These are phyloP conservation scores for Mytilinidion resinicola DNA, from an alignment of 495 filamentous ascomycete species.

Conservation along the genomic window DNA sequence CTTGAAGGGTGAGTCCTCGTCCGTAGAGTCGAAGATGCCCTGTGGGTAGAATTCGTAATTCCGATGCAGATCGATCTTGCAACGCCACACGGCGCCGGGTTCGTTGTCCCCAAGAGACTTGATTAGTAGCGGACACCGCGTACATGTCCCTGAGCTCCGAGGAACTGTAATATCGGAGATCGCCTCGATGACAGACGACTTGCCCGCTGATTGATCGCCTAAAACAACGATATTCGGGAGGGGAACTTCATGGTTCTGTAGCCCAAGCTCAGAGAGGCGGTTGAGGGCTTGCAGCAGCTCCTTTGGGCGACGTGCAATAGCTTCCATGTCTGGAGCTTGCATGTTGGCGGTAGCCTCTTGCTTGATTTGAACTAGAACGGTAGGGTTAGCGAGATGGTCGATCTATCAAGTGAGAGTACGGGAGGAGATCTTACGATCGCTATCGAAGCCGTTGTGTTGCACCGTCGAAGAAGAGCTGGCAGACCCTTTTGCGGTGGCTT, in stretches of 20 bases:
- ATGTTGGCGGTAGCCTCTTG: neutral
- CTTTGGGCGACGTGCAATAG: slow-evolving; percentile 16
- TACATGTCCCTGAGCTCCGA: slow-evolving; percentile 62
- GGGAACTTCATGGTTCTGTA: slow-evolving; percentile 42
- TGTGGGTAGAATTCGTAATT: slow-evolving; percentile 39
- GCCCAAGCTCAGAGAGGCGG: slow-evolving; percentile 28
- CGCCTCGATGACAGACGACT: slow-evolving; percentile 72
- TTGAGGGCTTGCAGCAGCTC: slow-evolving; percentile 29
- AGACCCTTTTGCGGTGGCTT: too few species aligned
- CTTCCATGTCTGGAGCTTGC: neutral
- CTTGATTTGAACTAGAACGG: neutral
- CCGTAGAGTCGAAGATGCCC: slow-evolving; percentile 5
- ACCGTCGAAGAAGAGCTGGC: too few species aligned
- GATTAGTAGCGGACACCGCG: slow-evolving; percentile 71
- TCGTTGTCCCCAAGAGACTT: slow-evolving; percentile 52
- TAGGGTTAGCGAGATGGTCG: neutral
- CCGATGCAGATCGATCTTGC: slow-evolving; percentile 53
- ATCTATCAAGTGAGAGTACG: neutral
- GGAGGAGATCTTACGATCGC: neutral
- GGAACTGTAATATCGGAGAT: slow-evolving; percentile 74
- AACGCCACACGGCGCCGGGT: slow-evolving; percentile 49
- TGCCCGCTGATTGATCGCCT: slow-evolving; percentile 76
- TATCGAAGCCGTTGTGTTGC: neutral
- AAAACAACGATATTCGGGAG: slow-evolving; percentile 61
- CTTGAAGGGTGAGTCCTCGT: slow-evolving; percentile 27